Conservation (phyloP, 345 rosid species). For the Arabis alpina region DNA sequence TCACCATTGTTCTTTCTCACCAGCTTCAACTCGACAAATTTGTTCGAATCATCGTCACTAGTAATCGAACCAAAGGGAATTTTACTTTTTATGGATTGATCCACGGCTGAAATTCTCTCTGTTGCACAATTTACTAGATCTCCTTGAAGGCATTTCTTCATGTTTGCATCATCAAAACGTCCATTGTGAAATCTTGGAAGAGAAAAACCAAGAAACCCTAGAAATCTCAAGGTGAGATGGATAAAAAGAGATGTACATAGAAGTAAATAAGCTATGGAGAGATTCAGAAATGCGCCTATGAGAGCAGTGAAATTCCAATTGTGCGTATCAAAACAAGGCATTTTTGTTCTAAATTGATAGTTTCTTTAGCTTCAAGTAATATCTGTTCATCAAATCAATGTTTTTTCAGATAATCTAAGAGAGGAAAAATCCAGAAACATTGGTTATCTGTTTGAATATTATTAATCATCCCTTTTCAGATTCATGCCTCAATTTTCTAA, state of each 20-base stretch:
- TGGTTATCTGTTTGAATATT: too few species aligned
- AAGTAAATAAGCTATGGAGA: conserved; percentile 52
- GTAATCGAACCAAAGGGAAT: conserved; percentile 56
- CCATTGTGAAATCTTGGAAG: conserved; percentile 66
- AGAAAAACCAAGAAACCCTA: conserved; percentile 53
- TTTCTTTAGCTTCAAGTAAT: not conserved
- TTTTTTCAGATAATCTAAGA: conserved; percentile 11
- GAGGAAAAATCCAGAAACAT: not conserved
- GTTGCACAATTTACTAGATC: conserved; percentile 40
- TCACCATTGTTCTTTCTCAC: conserved; percentile 31
- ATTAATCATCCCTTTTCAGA: not conserved
- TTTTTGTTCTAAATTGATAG: conserved; percentile 14
- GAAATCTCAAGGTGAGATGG: conserved; percentile 51
- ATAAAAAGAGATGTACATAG: conserved; percentile 60
- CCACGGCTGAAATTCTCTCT: conserved; percentile 52
- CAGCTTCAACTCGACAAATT: conserved; percentile 18
- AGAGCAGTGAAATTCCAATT: conserved; percentile 56
- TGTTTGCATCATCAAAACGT: conserved; percentile 46
- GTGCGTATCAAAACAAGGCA: conserved; percentile 52
- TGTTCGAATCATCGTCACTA: conserved; percentile 33
- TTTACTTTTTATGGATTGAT: conserved; percentile 46
- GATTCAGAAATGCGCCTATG: conserved; percentile 67
- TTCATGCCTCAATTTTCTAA: not conserved
- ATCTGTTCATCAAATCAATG: not conserved
- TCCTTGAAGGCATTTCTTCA: conserved; percentile 44